Evolutionary conservation across 176 grass and related monocot genomes (phyloP), one percentile per base, ranked within the genome.

Genomic region (Elaeis guineensis): DNA sequence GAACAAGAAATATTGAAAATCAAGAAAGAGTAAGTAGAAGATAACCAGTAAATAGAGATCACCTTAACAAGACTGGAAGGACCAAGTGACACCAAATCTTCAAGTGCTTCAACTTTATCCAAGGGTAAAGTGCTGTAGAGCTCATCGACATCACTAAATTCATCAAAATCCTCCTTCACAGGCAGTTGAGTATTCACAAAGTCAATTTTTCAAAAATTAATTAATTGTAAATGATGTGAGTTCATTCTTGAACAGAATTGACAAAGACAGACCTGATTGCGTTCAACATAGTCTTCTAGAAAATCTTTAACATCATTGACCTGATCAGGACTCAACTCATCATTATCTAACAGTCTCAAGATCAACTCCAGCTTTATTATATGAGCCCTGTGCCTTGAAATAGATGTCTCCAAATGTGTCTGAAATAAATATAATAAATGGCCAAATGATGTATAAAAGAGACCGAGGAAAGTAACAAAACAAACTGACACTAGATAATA

Each of bases 41-140:
- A 44, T 44, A 63, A 24, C 20, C 54, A 69, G 32, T 28, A 66
- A 49, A 61, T 70, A 57, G 30, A 62, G 35, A 68, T 59, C 58
- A 98, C 94, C 79, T 98, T 98, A 52, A 79, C 77, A 78, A 98
- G 84, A 74, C 49, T 79, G 19, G 84, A 89, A 72, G 94, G 79
- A 80, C 81, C 94, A 86, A 98, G 82, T 71, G 94, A 93, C 72
- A 98, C 87, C 82, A 92, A 83, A 67, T 98, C 94, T 89, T 98
- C 94, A 52, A 98, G 81, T 70, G 94, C 88, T 93, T 98, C 94
- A 63, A 98, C 94, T 64, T 92, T 98, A 62, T 98, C 94, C 71
- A 77, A 63, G 65, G 94, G 94, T 69, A 98, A 79, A 68, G 88
- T 77, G 64, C 66, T 83, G 72, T 98, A 98, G 3, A 92, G 77